Percentiles rank a stretch among this genome's conserved stretches.
Conservation (phyloP, 371 early-diverging fungal genomes). For the Mucor plumbeus region DNA sequence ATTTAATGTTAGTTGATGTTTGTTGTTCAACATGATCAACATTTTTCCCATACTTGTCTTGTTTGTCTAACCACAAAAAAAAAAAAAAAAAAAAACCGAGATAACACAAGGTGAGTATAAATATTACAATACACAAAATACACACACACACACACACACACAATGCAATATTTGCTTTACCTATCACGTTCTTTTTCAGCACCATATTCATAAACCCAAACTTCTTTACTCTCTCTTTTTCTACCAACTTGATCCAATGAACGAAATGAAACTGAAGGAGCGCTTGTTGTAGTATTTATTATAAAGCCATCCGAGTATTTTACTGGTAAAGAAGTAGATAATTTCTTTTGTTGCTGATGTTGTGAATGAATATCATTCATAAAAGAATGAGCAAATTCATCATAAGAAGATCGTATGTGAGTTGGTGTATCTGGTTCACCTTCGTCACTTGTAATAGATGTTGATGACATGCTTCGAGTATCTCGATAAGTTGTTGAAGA, state of each 20-base stretch:
- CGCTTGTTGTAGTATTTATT: neutral
- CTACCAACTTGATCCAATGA: neutral
- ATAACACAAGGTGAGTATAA: neutral
- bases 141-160: neutral
- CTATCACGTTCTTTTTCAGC: constrained; percentile 36
- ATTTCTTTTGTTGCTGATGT: constrained; percentile 5
- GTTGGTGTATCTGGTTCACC: constrained; percentile 25
- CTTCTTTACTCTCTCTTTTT: constrained; percentile 11
- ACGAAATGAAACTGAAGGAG: neutral
- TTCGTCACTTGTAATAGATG: constrained; percentile 25
- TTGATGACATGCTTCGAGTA: constrained; percentile 8
- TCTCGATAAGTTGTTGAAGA: constrained; percentile 6
- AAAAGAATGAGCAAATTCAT: constrained; percentile 11
- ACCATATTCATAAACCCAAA: constrained; percentile 34
- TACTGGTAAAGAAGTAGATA: constrained; percentile 11
- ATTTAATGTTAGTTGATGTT: neutral
- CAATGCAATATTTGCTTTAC: constrained; percentile 14
- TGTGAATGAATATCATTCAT: constrained; percentile 7
- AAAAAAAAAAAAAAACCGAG: neutral
- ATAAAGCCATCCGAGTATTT: constrained; percentile 17
- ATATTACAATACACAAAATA: neutral
- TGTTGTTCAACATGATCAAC: constrained; percentile 4
- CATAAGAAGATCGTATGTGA: constrained; percentile 3
- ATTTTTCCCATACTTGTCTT: constrained; percentile 30
- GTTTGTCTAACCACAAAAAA: constrained; percentile 29